phyloP scores from a whole-genome alignment of 352 stramenopile species.

The Globisporangium paroecandrum region DNA sequence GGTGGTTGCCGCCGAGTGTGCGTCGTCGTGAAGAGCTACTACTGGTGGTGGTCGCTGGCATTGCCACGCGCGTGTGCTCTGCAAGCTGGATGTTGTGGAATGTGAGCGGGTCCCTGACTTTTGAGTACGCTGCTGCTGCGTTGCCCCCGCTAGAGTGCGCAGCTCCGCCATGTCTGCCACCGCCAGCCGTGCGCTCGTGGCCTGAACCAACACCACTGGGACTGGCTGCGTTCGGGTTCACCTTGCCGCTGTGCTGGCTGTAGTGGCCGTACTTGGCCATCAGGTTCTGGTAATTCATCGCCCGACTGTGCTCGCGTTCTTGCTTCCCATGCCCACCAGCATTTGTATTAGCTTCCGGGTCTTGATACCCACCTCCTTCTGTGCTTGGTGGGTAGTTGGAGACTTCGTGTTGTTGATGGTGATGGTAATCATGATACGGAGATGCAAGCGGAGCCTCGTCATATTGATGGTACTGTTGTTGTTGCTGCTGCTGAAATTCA shows the following conservation, averaged over 20 bases:
- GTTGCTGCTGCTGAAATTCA: neutral
- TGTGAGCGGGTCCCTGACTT: conserved; percentile 27
- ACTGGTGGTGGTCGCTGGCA: conserved; percentile 15
- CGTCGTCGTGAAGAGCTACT: conserved; percentile 3
- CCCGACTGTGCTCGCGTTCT: conserved; percentile 49
- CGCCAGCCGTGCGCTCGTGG: neutral
- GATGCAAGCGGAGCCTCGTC: neutral
- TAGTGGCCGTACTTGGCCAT: conserved; percentile 78
- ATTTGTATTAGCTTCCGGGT: neutral
- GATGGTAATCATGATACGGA: neutral
- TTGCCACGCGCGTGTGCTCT: conserved; percentile 26
- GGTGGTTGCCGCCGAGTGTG: conserved; percentile 6
- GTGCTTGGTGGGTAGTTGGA: neutral
- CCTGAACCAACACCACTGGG: neutral
- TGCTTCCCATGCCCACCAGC: conserved; percentile 9
- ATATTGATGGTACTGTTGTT: neutral
- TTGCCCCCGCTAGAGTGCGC: neutral
- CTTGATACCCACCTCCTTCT: neutral
- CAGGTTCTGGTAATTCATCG: conserved; percentile 68
- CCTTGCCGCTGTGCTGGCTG: conserved; percentile 60
- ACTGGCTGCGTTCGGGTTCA: conserved; percentile 24
- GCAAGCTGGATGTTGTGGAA: conserved; percentile 35
- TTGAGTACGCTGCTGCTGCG: conserved; percentile 8
- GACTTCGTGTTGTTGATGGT: neutral
- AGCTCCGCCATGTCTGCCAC: neutral